A percentile compares a stretch with the other conserved stretches of the same genome.
Evolutionary conservation across 352 stramenopile genomes (phyloP).

Genomic region (Phytophthora nicotianae): DNA sequence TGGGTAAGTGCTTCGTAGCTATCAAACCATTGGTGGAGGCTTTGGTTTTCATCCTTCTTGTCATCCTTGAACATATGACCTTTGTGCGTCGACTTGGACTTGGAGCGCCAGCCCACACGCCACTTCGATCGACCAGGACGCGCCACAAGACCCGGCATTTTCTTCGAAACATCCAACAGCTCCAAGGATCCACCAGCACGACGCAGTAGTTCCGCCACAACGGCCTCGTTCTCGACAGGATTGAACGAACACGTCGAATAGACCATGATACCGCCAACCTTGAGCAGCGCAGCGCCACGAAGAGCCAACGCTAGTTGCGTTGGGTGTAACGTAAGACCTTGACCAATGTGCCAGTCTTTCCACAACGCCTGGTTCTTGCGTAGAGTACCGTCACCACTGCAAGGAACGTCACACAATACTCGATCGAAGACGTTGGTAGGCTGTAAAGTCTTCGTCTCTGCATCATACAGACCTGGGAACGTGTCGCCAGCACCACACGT

Average conservation of each 20-base stretch:
- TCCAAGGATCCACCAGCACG: slow-evolving; percentile 86
- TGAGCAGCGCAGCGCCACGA: slow-evolving; percentile 90
- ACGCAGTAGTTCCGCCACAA: slow-evolving; percentile 96
- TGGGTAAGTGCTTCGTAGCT: slow-evolving; percentile 60
- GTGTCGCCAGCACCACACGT: slow-evolving; percentile 93
- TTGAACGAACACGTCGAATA: slow-evolving; percentile 99
- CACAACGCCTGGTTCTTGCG: slow-evolving; percentile 97
- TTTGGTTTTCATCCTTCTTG: slow-evolving; percentile 9
- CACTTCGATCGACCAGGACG: slow-evolving; percentile 63
- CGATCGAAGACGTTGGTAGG: slow-evolving; percentile 95
- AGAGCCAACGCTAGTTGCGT: slow-evolving; percentile 94
- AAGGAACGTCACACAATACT: slow-evolving; percentile 98
- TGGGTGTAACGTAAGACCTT: slow-evolving; percentile 91
- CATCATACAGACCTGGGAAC: slow-evolving; percentile 92
- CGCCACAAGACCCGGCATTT: slow-evolving; percentile 57
- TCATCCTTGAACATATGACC: slow-evolving; percentile 67
- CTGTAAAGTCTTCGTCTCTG: slow-evolving; percentile 38
- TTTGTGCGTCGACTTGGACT: slow-evolving; percentile 87
- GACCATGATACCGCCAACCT: slow-evolving; percentile 92
- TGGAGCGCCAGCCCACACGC: slow-evolving; percentile 86
- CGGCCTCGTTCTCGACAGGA: slow-evolving; percentile 98
- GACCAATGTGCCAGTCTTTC: slow-evolving; percentile 94
- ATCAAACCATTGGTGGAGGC: slow-evolving; percentile 82
- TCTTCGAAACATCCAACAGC: slow-evolving; percentile 85
- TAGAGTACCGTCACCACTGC: slow-evolving; percentile 97